Evolutionary conservation across 1,284 basidiomycete species (phyloP).

Genomic region (Melampsora americana): DNA sequence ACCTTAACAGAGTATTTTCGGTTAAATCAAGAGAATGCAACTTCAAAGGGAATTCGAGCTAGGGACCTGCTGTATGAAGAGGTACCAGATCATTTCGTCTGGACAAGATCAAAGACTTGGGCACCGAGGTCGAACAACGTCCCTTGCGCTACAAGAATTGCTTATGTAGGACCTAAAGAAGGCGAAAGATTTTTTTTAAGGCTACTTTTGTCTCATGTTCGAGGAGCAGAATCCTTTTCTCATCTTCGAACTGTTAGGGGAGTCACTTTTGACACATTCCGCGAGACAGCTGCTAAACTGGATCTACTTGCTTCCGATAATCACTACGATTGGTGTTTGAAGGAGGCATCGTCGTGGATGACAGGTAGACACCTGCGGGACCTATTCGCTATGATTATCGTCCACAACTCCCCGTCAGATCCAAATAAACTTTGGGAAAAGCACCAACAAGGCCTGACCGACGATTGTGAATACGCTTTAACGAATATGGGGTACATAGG

Average conservation of each 20-base stretch:
- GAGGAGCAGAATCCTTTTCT: conserved; percentile 53
- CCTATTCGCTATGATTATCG: too few species aligned
- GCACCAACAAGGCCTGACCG: not conserved
- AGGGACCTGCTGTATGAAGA: not conserved
- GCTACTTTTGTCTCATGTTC: conserved; percentile 55
- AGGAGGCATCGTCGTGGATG: conserved; percentile 56
- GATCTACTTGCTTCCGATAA: conserved; percentile 55
- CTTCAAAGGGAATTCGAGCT: too few species aligned
- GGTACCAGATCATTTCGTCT: conserved; percentile 2
- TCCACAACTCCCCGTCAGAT: not conserved
- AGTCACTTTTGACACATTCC: conserved; percentile 53
- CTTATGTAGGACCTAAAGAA: conserved; percentile 53
- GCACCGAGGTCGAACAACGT: too few species aligned
- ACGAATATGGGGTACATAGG: too few species aligned
- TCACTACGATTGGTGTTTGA: conserved; percentile 57
- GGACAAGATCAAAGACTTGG: not conserved
- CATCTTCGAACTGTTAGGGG: conserved; percentile 53
- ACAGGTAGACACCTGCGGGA: not conserved
- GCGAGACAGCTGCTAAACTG: too few species aligned
- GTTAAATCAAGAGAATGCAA: too few species aligned
- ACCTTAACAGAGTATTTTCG: too few species aligned
- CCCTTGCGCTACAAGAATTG: conserved; percentile 51
- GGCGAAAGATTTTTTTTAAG: conserved; percentile 57
- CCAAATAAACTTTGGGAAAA: not conserved
- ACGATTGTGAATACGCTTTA: not conserved